A percentile compares a stretch with the other conserved stretches of the same genome.
Conservation (phyloP, 2,329 filamentous ascomycete species). For the Pseudogymnoascus sp. region DNA sequence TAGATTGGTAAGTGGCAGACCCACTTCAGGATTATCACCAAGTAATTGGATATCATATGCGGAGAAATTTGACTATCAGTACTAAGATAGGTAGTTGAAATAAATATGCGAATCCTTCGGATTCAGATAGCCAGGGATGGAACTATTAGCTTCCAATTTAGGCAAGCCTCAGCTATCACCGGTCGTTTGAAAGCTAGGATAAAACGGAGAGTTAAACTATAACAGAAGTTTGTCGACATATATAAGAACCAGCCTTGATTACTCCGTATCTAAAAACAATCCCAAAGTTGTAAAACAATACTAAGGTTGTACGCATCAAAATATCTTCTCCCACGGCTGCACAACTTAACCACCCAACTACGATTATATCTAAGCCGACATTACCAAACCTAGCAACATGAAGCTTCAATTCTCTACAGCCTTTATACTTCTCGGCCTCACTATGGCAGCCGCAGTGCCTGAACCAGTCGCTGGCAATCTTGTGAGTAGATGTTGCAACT, state of each 20-base stretch:
- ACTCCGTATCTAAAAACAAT: not conserved
- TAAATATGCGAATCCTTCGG: not conserved
- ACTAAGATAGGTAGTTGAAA: not conserved
- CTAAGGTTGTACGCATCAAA: not conserved
- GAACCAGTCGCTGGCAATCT: not conserved
- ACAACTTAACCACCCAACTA: not conserved
- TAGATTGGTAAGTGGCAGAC: not conserved
- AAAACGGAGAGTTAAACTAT: not conserved
- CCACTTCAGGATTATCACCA: not conserved
- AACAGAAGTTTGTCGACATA: not conserved
- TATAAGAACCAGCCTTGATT: not conserved
- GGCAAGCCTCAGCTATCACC: not conserved
- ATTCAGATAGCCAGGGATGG: not conserved
- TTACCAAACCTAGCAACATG: not conserved
- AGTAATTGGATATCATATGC: not conserved
- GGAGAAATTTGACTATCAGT: not conserved
- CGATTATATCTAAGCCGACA: not conserved
- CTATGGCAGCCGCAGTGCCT: not conserved
- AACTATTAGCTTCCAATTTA: not conserved
- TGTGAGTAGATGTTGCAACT: not conserved
- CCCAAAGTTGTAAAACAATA: not conserved
- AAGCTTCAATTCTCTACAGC: not conserved
- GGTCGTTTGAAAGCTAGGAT: not conserved
- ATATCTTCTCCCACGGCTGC: not conserved
- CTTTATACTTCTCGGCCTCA: not conserved